A percentile compares a stretch with the other conserved stretches of the same genome.
Conservation (phyloP, 345 rosid species). For the Boechera divaricarpa region DNA sequence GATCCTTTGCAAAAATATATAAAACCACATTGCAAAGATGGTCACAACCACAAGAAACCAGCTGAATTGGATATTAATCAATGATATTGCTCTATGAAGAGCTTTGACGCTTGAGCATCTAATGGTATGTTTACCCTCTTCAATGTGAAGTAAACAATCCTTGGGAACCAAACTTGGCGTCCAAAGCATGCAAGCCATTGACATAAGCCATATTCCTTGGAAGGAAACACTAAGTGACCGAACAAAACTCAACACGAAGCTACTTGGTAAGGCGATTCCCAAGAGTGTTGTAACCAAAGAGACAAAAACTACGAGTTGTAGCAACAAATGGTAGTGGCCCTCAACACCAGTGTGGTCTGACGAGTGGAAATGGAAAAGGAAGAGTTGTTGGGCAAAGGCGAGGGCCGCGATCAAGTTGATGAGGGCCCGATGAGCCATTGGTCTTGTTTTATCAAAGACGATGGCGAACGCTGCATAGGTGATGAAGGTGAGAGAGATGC, state of each 20-base stretch:
- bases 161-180: conserved; percentile 67
- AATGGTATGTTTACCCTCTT: conserved; percentile 74
- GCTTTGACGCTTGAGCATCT: conserved; percentile 60
- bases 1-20: conserved; percentile 49
- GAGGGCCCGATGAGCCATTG: conserved; percentile 47
- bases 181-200: conserved; percentile 82
- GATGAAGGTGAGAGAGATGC: conserved; percentile 71
- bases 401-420: conserved; percentile 61
- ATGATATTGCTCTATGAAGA: conserved; percentile 73
- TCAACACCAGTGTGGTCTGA: conserved; percentile 83
- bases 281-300: conserved; percentile 67
- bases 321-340: conserved; percentile 82
- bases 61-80: conserved; percentile 74
- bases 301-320: conserved; percentile 60
- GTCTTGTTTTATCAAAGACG: conserved; percentile 55
- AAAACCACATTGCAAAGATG: conserved; percentile 51
- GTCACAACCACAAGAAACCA: conserved; percentile 59
- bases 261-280: conserved; percentile 62
- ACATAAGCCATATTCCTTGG: conserved; percentile 79
- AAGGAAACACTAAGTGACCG: conserved; percentile 67
- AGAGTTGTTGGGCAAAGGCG: conserved; percentile 72
- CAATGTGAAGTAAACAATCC: conserved; percentile 64
- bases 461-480: conserved; percentile 64
- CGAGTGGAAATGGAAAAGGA: conserved; percentile 83
- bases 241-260: conserved; percentile 72